Base-by-base conservation (phyloP, 1,284 basidiomycete genomes). In the Apiotrichum mycotoxinovorans region DNA sequence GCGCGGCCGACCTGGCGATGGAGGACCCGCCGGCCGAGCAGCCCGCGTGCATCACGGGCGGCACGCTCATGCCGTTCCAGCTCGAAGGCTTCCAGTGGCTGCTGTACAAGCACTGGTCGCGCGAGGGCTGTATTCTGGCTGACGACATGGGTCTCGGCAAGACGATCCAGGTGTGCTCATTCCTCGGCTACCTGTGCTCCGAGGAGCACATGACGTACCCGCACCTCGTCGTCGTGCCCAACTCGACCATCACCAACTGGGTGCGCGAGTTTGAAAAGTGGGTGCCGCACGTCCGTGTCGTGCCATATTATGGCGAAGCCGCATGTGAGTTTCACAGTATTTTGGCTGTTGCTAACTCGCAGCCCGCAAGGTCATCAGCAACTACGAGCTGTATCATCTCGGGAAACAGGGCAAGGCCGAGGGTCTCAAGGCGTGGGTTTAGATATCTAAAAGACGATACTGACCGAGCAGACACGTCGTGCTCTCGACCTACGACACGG, bases 11-110 rank as follows among this genome's bases (percentile, higher is more conserved):
- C n/a, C 54, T 64, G 12, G 33, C 33, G 3, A 4, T 20, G 18
- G 57, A 54, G 3, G 54, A 53, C 5, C 74, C 75, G 30, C 71
- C 80, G 10, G 49, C 66, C 18, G 65, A 68, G 25, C 80, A 81
- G 63, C 79, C 80, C 0, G 62, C 66, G 20, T 80, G 76, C 60
- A 67, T 81, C 35, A 71, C 70, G 8, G 78, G 79, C 22, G 79
- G 79, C 9, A 35, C 15, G 7, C 80, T 95, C 48, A 91, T 93
- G 88, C 83, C 84, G 25, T 95, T 93, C 78, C 71, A 94, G 86
- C 82, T 95, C 25, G 87, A 92, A 51, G 94, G 95, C 7, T 85
- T 97, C 61, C 94, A 94, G 62, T 97, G 94, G 92, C 80, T 97
- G 30, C 85, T 85, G 60, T 83, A 86, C 67, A 93, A 95, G 66